Evolutionary conservation across 257 asterid genomes (phyloP), one percentile per base, ranked within the genome.

Genomic region (Eucommia ulmoides): DNA sequence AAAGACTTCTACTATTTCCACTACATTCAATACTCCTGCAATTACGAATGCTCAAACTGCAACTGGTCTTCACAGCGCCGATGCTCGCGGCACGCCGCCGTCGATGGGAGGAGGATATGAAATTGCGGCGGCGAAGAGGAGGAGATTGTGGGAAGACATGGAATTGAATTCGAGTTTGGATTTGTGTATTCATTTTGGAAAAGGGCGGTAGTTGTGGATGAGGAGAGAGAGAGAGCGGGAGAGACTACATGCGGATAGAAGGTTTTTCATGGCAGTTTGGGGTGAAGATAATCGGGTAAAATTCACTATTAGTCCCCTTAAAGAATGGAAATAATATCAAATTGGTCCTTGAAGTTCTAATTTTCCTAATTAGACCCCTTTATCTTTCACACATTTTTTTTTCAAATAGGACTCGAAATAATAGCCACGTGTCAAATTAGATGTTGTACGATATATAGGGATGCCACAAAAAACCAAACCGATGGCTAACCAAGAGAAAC

Each of bases 171-270:
- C 52, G 11, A 49, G 80, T 58, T 33, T 71, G 93, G 53, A 70
- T 56, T 56, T 76, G 93, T 62, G 54, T 52, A 69, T 62, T 55
- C 96, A 86, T 86, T 41, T 63, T 63, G 41, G 61, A 16, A 23
- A 22, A 15, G 65, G 38, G 15, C 26, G 44, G 25, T 16, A 45
- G 55, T 12, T 22, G 41, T 35, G 60, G 23, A 16, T 54, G 57
- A 22, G 58, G 45, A 51, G 38, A 49, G 58, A 59, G 52, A 52
- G 65, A 54, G 48, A 23, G 63, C 56, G 61, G 61, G 49, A 52
- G 53, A 56, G 51, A 45, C 3, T 11, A 35, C 0, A 29, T 29
- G 38, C 12, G 16, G 44, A 6, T n/a, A n/a, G n/a, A n/a, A n/a
- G n/a, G n/a, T n/a, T n/a, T n/a, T n/a, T n/a, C n/a, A n/a, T n/a